Percentiles rank a stretch among this genome's conserved stretches.
Evolutionary conservation across 2,329 filamentous ascomycete genomes (phyloP).

Genomic region (Fusarium subtropicale): DNA sequence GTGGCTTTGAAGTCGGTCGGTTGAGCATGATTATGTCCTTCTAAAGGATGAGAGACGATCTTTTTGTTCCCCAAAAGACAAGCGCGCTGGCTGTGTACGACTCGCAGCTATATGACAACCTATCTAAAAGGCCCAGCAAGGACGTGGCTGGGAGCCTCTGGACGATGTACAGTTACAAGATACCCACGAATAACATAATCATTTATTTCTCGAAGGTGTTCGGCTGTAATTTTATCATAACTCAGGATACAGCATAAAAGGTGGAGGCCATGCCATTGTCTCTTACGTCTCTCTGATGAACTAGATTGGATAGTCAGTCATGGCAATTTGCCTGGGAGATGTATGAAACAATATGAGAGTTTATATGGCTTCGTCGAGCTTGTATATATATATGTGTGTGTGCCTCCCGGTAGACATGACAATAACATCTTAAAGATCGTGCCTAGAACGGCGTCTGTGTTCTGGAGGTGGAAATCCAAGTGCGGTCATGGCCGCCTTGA

Average conservation of each 20-base stretch:
- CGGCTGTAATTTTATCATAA: background rate
- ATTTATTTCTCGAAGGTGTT: background rate
- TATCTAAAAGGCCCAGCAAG: background rate
- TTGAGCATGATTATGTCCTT: constrained; percentile 41
- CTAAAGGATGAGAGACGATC: constrained; percentile 6
- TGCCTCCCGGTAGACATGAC: background rate
- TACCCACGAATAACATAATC: constrained; percentile 37
- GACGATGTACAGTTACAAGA: constrained; percentile 30
- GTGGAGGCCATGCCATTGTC: background rate
- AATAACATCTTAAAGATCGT: background rate
- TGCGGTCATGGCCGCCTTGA: constrained; percentile 46
- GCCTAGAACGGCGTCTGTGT: constrained; percentile 6
- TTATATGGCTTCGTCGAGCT: background rate
- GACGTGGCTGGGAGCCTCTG: background rate
- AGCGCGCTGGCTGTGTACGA: background rate
- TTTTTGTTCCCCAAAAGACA: background rate
- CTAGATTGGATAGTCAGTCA: background rate
- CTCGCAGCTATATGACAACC: background rate
- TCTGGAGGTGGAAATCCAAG: constrained; percentile 38
- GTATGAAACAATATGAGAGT: background rate
- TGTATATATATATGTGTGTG: background rate
- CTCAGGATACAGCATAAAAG: background rate
- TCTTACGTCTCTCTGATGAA: background rate
- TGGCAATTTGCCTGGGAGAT: background rate
- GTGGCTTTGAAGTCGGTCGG: constrained; percentile 39